Conservation (phyloP, 179 eudicot genomes). For the Beta macrorhiza region DNA sequence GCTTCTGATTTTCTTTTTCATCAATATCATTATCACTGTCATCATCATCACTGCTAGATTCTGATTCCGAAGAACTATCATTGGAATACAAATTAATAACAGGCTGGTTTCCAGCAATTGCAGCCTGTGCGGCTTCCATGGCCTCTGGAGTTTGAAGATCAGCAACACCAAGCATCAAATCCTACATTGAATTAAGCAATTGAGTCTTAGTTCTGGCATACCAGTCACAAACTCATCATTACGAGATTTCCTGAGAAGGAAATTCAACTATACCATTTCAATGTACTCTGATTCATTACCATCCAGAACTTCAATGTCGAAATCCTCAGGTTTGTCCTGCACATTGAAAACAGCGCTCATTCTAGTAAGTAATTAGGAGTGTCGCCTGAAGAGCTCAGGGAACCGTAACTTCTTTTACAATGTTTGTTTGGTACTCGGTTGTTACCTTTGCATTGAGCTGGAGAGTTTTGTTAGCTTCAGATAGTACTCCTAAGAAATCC, state of each 20-base stretch:
- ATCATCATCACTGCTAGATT: conserved; percentile 42
- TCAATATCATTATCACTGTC: conserved; percentile 37
- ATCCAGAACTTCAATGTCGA: conserved; percentile 61
- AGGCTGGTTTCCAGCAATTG: conserved; percentile 56
- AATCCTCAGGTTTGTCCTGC: conserved; percentile 62
- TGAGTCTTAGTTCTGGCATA: conserved; percentile 6
- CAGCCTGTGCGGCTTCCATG: conserved; percentile 75
- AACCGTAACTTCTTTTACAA: not conserved
- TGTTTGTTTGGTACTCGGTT: too few relatives aligned
- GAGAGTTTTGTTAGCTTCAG: conserved; percentile 70
- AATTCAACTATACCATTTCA: conserved; percentile 54
- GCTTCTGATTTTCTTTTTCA: conserved; percentile 21
- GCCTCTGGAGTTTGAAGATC: conserved; percentile 87
- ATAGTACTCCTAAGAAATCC: conserved; percentile 68
- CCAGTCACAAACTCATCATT: not conserved
- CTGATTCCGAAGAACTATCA: conserved; percentile 50
- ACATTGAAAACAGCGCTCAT: conserved; percentile 10
- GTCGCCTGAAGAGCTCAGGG: not conserved
- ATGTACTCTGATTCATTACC: conserved; percentile 72
- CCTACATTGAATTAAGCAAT: conserved; percentile 37
- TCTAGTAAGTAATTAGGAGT: not conserved
- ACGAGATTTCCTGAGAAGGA: not conserved
- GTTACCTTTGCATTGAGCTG: conserved; percentile 62
- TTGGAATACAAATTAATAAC: conserved; percentile 36
- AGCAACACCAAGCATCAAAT: conserved; percentile 87